Percentiles rank a stretch among this genome's conserved stretches.
These are phyloP conservation scores for Nakazawaea anatomiae DNA, from an alignment of 805 yeast genomes.

Conservation along the genomic window DNA sequence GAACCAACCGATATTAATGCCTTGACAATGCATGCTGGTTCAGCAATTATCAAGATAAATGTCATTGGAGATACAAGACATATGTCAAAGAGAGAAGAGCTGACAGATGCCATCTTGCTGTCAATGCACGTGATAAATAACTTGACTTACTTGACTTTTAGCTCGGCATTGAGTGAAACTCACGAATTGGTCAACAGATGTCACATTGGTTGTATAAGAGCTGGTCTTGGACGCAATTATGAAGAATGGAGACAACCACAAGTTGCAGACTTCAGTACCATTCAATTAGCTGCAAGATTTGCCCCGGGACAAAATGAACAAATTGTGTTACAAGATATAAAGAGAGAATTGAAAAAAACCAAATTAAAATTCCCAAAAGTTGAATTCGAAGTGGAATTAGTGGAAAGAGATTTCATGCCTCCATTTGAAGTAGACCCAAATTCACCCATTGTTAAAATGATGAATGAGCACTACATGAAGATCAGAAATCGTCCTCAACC, in stretches of 20 bases:
- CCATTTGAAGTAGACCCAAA: slow-evolving; percentile 19
- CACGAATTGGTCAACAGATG: slow-evolving; percentile 23
- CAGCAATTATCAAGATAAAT: slow-evolving; percentile 22
- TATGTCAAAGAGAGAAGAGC: slow-evolving; percentile 26
- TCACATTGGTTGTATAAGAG: slow-evolving; percentile 24
- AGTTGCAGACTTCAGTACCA: slow-evolving; percentile 25
- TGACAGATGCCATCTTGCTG: slow-evolving; percentile 24
- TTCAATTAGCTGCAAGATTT: slow-evolving; percentile 25
- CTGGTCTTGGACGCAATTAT: slow-evolving; percentile 23
- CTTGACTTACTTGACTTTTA: slow-evolving; percentile 21
- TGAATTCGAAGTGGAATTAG: slow-evolving; percentile 17
- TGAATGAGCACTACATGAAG: slow-evolving; percentile 14
- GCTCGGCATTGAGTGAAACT: slow-evolving; percentile 16
- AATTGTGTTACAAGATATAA: slow-evolving; percentile 20
- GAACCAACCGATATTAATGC: slow-evolving; percentile 26
- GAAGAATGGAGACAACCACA: slow-evolving; percentile 27
- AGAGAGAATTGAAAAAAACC: slow-evolving; percentile 19
- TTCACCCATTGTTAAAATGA: slow-evolving; percentile 14
- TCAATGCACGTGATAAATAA: slow-evolving; percentile 23
- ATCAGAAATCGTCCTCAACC: slow-evolving; percentile 18
- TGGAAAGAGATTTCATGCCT: slow-evolving; percentile 18
- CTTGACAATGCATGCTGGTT: slow-evolving; percentile 25
- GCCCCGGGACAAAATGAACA: slow-evolving; percentile 24
- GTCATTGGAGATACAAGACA: slow-evolving; percentile 26
- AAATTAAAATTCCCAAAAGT: slow-evolving; percentile 18